A percentile compares a stretch with the other conserved stretches of the same genome.
Conservation (phyloP, 2,329 filamentous ascomycete species). For the Sclerotiophoma versabilis region DNA sequence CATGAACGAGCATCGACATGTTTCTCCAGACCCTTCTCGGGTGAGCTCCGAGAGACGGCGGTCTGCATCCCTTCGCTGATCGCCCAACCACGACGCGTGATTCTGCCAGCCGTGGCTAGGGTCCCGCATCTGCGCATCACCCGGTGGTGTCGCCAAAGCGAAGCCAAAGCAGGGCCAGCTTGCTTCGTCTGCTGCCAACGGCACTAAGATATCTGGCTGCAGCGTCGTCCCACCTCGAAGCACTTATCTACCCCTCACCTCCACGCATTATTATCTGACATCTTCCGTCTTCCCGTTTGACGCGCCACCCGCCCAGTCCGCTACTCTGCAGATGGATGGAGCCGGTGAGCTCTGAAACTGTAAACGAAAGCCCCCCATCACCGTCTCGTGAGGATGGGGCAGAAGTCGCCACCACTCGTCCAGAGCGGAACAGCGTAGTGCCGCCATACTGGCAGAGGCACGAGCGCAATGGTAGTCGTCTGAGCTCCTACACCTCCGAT, state of each 20-base stretch:
- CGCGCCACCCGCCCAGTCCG: slow-evolving; percentile 33
- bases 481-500: slow-evolving; percentile 46
- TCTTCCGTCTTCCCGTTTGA: slow-evolving; percentile 23
- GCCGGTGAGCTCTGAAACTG: slow-evolving; percentile 43
- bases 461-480: slow-evolving; percentile 47
- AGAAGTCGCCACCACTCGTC: slow-evolving; percentile 31
- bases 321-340: slow-evolving; percentile 51
- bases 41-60: slow-evolving; percentile 14
- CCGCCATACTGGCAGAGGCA: slow-evolving; percentile 59
- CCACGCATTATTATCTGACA: slow-evolving; percentile 17
- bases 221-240: slow-evolving; percentile 21
- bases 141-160: slow-evolving; percentile 15
- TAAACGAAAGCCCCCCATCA: slow-evolving; percentile 33
- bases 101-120: slow-evolving; percentile 17
- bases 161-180: slow-evolving; percentile 19
- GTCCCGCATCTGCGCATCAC: slow-evolving; percentile 21
- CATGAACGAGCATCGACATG: slow-evolving; percentile 9
- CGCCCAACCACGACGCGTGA: slow-evolving; percentile 2
- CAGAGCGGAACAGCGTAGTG: slow-evolving; percentile 45
- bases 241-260: slow-evolving; percentile 29
- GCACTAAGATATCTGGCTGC: slow-evolving; percentile 24
- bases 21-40: slow-evolving; percentile 12
- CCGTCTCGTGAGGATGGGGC: slow-evolving; percentile 28
- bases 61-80: not conserved
- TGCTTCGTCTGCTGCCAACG: slow-evolving; percentile 21